Base-by-base conservation (phyloP, 352 stramenopile genomes). In the Globisporangium recalcitrans region DNA sequence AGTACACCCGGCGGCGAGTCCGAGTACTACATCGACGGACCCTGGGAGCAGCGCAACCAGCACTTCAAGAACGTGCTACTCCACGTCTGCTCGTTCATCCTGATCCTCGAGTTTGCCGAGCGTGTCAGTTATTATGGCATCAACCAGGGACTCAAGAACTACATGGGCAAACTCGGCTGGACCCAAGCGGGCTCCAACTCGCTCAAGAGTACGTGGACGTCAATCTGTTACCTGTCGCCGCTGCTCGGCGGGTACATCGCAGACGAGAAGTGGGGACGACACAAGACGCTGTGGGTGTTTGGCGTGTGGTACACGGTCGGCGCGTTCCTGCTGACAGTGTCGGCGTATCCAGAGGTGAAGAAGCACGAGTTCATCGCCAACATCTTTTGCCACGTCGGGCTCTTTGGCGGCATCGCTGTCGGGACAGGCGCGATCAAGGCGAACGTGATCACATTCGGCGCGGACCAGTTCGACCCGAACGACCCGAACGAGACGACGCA, bases 161-260 rank as follows among this genome's bases (percentile, higher is more conserved):
- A 86, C 62, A 87, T 95, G 76, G 80, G 80, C 52, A 76, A 78
- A 8, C 63, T 95, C 13, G 70, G 71, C 8, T 94, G 85, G 85
- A 82, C 71, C 2, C 82, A 91, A 51, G 85, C 91, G 4, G 85
- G 82, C 32, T 90, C 87, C 47, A 94, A 92, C 60, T 88, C 85
- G 24, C 80, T 95, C 72, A 95, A 95, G 74, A 92, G 80, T 44
- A 95, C 85, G 53, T 94, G 85, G 87, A 94, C 85, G 21, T 91
- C 82, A 52, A 91, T 93, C 31, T 93, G 85, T 52, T 95, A 95
- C 65, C 59, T 95, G 51, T 92, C 82, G 19, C 86, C 86, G 21
- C 65, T 95, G 16, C 63, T 93, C 0, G 86, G 86, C 36, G 86
- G 80, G n/a, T 95, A 93, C 73, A 72, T 95, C 8, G 84, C 86